These are phyloP conservation scores for Arachnopeziza araneosa DNA, from an alignment of 2,329 filamentous ascomycete species.

Conservation along the genomic window DNA sequence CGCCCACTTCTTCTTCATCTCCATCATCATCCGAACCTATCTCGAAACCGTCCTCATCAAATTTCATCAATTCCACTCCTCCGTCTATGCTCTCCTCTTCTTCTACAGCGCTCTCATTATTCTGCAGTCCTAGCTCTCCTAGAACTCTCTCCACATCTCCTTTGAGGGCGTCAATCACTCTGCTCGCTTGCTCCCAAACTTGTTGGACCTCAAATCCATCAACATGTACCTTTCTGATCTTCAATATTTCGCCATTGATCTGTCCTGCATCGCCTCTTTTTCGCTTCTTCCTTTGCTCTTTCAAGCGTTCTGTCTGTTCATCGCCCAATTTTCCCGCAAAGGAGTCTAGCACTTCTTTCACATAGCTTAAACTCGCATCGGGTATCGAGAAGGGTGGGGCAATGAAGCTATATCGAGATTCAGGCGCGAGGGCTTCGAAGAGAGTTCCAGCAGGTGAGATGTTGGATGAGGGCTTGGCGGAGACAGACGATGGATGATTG, in stretches of 20 bases:
- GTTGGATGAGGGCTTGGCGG: slow-evolving; percentile 23
- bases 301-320: slow-evolving; percentile 63
- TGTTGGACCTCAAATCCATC: slow-evolving; percentile 84
- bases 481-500: slow-evolving; percentile 31
- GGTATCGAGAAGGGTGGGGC: slow-evolving; percentile 64
- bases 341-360: slow-evolving; percentile 75
- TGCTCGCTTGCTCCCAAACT: slow-evolving; percentile 88
- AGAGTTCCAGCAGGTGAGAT: slow-evolving; percentile 20
- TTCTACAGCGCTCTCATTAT: slow-evolving; percentile 23
- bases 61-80: slow-evolving; percentile 31
- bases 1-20: slow-evolving; percentile 27
- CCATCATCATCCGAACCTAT: slow-evolving; percentile 29
- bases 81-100: slow-evolving; percentile 33
- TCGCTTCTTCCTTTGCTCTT: slow-evolving; percentile 66
- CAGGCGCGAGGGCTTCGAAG: slow-evolving; percentile 21
- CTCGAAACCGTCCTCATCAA: slow-evolving; percentile 37
- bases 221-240: slow-evolving; percentile 75
- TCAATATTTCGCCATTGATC: slow-evolving; percentile 48
- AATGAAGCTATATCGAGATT: slow-evolving; percentile 52
- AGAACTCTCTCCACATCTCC: slow-evolving; percentile 46
- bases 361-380: slow-evolving; percentile 63
- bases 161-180: slow-evolving; percentile 66
- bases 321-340: slow-evolving; percentile 70
- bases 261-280: slow-evolving; percentile 55
- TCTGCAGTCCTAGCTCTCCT: slow-evolving; percentile 30